Base-by-base conservation (phyloP, 768 basidiomycete genomes). In the Dendrothele bispora region DNA sequence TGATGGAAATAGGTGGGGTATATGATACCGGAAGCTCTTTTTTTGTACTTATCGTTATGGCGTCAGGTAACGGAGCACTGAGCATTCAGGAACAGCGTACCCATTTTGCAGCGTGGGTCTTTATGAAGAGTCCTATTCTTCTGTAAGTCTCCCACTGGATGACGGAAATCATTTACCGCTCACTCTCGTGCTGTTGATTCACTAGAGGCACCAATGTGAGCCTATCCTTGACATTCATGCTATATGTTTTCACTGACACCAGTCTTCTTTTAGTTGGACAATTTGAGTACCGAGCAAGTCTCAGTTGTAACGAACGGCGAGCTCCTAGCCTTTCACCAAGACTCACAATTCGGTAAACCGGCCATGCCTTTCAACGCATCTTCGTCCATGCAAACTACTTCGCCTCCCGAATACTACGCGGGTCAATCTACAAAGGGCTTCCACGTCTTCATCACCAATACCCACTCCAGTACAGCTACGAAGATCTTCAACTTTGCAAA, bases 91-190 rank as follows among this genome's bases (percentile, higher is more conserved):
- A 81, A 51, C 66, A 80, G 37, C 70, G 78, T 5, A 78, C 78
- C 7, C 79, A 81, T 61, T 80, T 81, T 48, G 77, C 79, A n/a
- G 75, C 70, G 22, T 81, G 79, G 79, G 66, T 64, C n/a, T 77
- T 79, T 57, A 60, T 80, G 52, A 80, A 80, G 56, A 79, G 78
- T 49, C 79, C 79, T 3, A 79, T 82, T 42, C 62, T 82, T n/a
- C 61, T 80, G 68, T 69, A 43, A 55, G 67, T 48, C 18, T 18
- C 18, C 26, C 28, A n/a, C n/a, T n/a, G n/a, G n/a, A n/a, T n/a
- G n/a, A n/a, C n/a, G n/a, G 22, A 7, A 7, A 25, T 25, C 26
- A 29, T 14, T 18, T 42, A 45, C 1, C n/a, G 14, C 6, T 47
- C 20, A 8, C 18, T 35, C 26, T 39, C 24, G 6, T 10, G 34